phyloP scores from a whole-genome alignment of 1,139 yeast genomes.

The Yamadazyma blattariae region DNA sequence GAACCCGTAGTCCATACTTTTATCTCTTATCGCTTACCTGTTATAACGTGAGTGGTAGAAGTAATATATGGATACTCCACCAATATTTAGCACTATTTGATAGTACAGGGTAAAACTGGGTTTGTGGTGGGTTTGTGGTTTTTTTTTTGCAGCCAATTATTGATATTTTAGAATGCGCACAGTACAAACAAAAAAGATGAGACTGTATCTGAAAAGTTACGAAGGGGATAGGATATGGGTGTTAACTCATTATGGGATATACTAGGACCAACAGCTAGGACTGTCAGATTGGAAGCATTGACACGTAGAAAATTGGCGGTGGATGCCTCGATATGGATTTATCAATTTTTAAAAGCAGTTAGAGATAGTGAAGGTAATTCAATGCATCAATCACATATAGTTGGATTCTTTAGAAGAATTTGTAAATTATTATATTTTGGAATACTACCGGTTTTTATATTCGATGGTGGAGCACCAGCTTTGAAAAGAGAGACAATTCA shows the following conservation, averaged over 20 bases:
- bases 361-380: constrained; percentile 83
- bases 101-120: no score
- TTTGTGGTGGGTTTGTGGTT: not conserved
- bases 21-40: no score
- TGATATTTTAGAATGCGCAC: no score
- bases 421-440: constrained; percentile 90
- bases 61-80: no score
- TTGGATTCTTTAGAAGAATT: constrained; percentile 91
- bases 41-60: no score
- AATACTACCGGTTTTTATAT: constrained; percentile 88
- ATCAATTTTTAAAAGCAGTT: constrained; percentile 93
- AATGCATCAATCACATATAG: constrained; percentile 76
- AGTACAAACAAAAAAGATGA: no score
- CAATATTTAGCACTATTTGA: no score
- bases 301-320: constrained; percentile 79
- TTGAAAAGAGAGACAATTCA: constrained; percentile 75
- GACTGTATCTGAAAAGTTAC: no score
- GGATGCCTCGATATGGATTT: constrained; percentile 98
- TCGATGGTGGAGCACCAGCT: constrained; percentile 96
- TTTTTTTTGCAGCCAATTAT: constrained; percentile 1
- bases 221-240: constrained; percentile 69
- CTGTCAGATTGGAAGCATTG: constrained; percentile 84
- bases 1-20: no score
- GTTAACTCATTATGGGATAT: constrained; percentile 95
- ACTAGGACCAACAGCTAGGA: constrained; percentile 85